Conservation (phyloP, 768 basidiomycete species). For the Dictyophora rubrovolvata region DNA sequence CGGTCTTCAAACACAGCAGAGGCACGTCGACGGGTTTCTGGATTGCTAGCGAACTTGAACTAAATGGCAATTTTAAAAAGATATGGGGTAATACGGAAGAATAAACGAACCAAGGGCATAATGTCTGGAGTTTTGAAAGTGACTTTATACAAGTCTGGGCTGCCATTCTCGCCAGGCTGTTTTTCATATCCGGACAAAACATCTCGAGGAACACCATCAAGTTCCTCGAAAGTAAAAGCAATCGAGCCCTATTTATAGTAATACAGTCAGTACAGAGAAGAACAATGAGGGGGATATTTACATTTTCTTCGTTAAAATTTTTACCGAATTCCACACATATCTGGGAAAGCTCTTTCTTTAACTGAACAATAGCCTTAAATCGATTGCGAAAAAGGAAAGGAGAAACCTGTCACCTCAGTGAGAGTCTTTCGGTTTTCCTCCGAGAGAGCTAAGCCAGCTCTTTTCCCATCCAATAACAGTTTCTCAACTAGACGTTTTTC, state of each 20-base stretch:
- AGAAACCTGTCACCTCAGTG: conserved; percentile 20
- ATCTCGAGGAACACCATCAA: conserved; percentile 72
- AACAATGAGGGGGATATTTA: conserved; percentile 22
- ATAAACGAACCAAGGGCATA: conserved; percentile 52
- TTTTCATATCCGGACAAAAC: conserved; percentile 71
- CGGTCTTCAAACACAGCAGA: conserved; percentile 61
- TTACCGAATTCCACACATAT: conserved; percentile 74
- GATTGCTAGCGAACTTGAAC: conserved; percentile 74
- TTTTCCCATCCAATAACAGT: conserved; percentile 69
- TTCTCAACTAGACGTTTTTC: conserved; percentile 74
- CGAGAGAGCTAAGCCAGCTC: conserved; percentile 67
- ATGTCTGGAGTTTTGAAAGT: conserved; percentile 81
- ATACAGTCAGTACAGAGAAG: not conserved
- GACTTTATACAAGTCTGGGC: conserved; percentile 53
- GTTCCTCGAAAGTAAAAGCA: conserved; percentile 58
- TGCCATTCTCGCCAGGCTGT: conserved; percentile 38
- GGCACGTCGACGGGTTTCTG: conserved; percentile 57
- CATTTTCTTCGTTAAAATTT: conserved; percentile 87
- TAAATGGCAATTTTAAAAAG: conserved; percentile 18
- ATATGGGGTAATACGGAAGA: not conserved
- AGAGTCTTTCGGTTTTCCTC: conserved; percentile 50
- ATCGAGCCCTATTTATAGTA: conserved; percentile 39
- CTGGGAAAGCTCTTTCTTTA: conserved; percentile 73
- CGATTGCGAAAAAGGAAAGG: not conserved
- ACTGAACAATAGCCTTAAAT: conserved; percentile 9